Conservation (phyloP, 768 basidiomycete genomes). For the Trametes maxima region DNA sequence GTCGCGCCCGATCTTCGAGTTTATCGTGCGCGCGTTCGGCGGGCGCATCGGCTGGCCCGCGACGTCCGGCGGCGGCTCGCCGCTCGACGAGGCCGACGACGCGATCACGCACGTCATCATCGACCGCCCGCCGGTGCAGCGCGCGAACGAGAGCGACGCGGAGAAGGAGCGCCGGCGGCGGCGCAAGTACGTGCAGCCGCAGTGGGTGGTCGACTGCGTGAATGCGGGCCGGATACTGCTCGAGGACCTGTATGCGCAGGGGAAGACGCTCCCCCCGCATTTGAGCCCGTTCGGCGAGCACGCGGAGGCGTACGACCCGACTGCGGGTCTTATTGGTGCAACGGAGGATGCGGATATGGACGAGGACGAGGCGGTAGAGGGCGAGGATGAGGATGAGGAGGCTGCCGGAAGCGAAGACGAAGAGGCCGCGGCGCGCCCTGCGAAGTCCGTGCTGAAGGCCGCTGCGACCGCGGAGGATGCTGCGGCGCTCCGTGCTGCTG, state of each 20-base stretch:
- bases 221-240: constrained; percentile 84
- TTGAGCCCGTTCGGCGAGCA: constrained; percentile 91
- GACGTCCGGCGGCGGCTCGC: constrained; percentile 81
- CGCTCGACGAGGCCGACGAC: constrained; percentile 73
- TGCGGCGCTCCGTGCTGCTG: constrained; percentile 78
- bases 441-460: constrained; percentile 34
- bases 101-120: constrained; percentile 94
- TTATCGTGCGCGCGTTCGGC: constrained; percentile 88
- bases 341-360: constrained; percentile 38
- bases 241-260: constrained; percentile 85
- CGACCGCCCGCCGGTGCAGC: constrained; percentile 73
- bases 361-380: constrained; percentile 36
- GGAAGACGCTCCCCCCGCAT: constrained; percentile 88
- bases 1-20: constrained; percentile 90
- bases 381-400: constrained; percentile 32
- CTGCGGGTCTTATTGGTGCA: constrained; percentile 40
- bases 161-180: constrained; percentile 63
- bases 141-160: constrained; percentile 51
- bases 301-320: constrained; percentile 76
- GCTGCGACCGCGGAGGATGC: constrained; percentile 53
- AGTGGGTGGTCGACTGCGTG: constrained; percentile 97
- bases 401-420: constrained; percentile 32
- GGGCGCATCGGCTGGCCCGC: constrained; percentile 90
- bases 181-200: constrained; percentile 92
- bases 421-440: constrained; percentile 31